Base-by-base conservation (phyloP, 768 basidiomycete genomes). In the Russula sp. region DNA sequence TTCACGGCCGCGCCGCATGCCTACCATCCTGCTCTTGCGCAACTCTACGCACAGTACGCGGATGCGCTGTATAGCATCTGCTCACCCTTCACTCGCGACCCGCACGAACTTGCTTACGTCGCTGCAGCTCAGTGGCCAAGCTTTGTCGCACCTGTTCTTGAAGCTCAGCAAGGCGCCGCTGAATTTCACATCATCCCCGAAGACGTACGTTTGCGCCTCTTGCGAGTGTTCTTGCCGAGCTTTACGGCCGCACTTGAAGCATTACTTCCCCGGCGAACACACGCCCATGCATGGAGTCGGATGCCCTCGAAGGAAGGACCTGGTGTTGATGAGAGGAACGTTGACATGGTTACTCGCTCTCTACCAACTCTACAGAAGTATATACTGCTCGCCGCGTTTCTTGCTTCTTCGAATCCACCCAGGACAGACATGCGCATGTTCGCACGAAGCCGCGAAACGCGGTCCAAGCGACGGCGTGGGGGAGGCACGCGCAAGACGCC, bases 341-440 rank as follows among this genome's bases (percentile, higher is more conserved):
- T 56, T 51, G 68, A 57, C 36, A 48, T 56, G 34, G 69, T 67
- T 32, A 69, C 76, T 16, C 70, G 70, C 5, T 72, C 75, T 20
- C 75, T 88, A 39, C 85, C 87, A 1, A 79, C 81, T 5, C 82
- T 89, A 78, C 83, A 84, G 22, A 88, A 87, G 68, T 93, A 84
- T 67, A 77, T 93, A 25, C 74, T 94, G 5, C 71, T 93, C 4
- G 87, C 90, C 0, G 82, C 86, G 1, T 96, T 86, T 69, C 73
- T 93, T 43, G 90, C 92, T 6, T 91, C 90, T 45, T 88, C 86
- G 45, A 97, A 96, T 68, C 93, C 93, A 2, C 72, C 85, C 0
- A 87, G 84, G 68, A 85, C 84, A 9, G 93, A 95, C 72, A 39
- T 91, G 65, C 77, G 89, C 41, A 86, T 96, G 82, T 92, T 97